Evolutionary conservation across 768 basidiomycete genomes (phyloP), one percentile per base, ranked within the genome.

Genomic region (Pisolithus orientalis): DNA sequence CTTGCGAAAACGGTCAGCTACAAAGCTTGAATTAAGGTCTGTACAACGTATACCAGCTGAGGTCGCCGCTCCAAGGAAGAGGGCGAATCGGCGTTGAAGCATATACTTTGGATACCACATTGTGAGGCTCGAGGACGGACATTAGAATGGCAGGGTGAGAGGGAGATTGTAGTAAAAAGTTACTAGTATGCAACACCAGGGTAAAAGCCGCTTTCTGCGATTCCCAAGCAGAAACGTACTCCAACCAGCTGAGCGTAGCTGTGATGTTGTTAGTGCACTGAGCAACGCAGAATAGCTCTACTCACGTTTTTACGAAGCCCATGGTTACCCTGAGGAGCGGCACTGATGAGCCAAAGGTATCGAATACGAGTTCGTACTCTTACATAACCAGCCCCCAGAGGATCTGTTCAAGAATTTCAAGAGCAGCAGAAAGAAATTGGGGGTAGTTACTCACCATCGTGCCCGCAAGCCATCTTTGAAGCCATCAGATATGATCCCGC

Each of bases 141-240:
- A 54, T 5, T 14, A 24, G n/a, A 9, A 17, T 25, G 44, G 17
- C 7, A 8, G 39, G 34, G 63, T 77, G 43, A 34, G 32, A 34
- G 32, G 5, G 4, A 13, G 32, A 11, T 34, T 4, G 9, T 13
- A 34, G 32, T 34, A 34, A 34, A 34, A 2, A 34, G 10, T 34
- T 51, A 85, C 85, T 85, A 88, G 69, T 85, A 90, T 0, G 79
- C 77, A 8, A 87, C 82, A 27, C 85, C 85, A 10, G 87, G 85
- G 63, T 84, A 88, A 8, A 87, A 62, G 3, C 87, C 85, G 4
- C 84, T 82, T 65, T 89, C 87, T 0, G 83, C 77, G 2, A 84
- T 61, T 3, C 86, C 87, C 0, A 87, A 76, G 53, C 75, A 78
- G 5, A 81, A 65, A 9, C 84, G 77, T 8, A 71, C 72, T 17